A percentile compares a stretch with the other conserved stretches of the same genome.
phyloP scores from a whole-genome alignment of 1,139 yeast species.

The Candida freyschussii region DNA sequence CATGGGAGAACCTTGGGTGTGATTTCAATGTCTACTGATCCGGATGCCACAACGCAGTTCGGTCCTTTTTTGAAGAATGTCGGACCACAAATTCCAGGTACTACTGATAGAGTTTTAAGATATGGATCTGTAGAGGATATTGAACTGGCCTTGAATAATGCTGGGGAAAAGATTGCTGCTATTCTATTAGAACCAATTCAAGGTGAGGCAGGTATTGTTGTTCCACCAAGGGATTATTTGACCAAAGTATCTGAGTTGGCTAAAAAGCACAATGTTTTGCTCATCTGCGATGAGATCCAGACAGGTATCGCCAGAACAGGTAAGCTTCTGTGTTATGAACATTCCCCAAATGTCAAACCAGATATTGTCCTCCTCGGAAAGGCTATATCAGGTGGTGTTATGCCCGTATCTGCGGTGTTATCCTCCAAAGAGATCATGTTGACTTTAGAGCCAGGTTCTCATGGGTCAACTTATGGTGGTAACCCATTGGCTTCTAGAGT shows the following conservation, averaged over 20 bases:
- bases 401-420: constrained; percentile 88
- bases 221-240: constrained; percentile 82
- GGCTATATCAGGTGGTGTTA: constrained; percentile 93
- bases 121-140: constrained; percentile 84
- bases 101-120: constrained; percentile 43
- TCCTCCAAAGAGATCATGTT: constrained; percentile 87
- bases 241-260: constrained; percentile 70
- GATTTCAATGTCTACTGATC: constrained; percentile 94
- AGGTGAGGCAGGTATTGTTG: constrained; percentile 98
- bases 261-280: constrained; percentile 74
- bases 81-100: constrained; percentile 70
- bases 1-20: constrained; percentile 97
- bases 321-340: constrained; percentile 87
- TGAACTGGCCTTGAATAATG: constrained; percentile 73
- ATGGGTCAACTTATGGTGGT: constrained; percentile 98
- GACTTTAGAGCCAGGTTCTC: constrained; percentile 91
- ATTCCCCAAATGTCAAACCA: constrained; percentile 71
- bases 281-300: constrained; percentile 95
- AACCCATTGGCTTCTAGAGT: constrained; percentile 94
- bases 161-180: constrained; percentile 91
- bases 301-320: constrained; percentile 98
- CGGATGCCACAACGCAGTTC: constrained; percentile 82
- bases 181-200: constrained; percentile 92
- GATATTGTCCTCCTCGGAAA: constrained; percentile 87
- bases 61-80: constrained; percentile 88